Evolutionary conservation across 1,284 basidiomycete genomes (phyloP).

Genomic region (Pascua guehoae): DNA sequence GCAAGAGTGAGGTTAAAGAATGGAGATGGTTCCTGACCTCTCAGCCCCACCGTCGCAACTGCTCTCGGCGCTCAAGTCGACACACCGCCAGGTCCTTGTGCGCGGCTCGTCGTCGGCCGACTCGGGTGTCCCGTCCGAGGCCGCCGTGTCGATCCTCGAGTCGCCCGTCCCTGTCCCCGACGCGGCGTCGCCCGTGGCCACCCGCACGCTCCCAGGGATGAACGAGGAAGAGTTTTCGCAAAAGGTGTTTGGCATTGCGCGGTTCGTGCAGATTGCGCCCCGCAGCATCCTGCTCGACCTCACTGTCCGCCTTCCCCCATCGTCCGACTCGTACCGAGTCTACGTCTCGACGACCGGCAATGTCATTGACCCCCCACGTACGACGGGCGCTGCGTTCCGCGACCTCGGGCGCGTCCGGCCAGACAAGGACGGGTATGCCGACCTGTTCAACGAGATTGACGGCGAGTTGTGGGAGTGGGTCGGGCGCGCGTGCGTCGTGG

Average conservation of each 20-base stretch:
- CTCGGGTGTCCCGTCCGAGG: slow-evolving; percentile 26
- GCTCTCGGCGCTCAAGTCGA: slow-evolving; percentile 46
- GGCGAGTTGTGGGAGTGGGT: slow-evolving; percentile 50
- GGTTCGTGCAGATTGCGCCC: slow-evolving; percentile 49
- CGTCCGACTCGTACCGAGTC: slow-evolving; percentile 24
- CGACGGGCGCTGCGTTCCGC: slow-evolving; percentile 39
- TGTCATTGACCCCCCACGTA: slow-evolving; percentile 42
- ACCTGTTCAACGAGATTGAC: slow-evolving; percentile 48
- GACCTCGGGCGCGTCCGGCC: slow-evolving; percentile 38
- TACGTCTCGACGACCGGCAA: slow-evolving; percentile 48
- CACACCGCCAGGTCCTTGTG: slow-evolving; percentile 50
- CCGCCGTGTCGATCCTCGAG: slow-evolving; percentile 50
- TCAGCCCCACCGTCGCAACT: slow-evolving; percentile 47
- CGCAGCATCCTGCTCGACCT: slow-evolving; percentile 47
- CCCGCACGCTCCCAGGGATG: slow-evolving; percentile 31
- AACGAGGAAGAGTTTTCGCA: slow-evolving; percentile 44
- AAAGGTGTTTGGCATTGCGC: slow-evolving; percentile 50
- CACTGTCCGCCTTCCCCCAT: slow-evolving; percentile 44
- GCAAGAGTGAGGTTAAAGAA: slow-evolving; percentile 42
- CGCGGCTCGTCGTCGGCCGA: slow-evolving; percentile 40
- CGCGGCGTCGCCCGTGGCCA: slow-evolving; percentile 21
- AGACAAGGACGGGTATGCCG: slow-evolving; percentile 49
- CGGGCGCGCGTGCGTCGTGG: slow-evolving; percentile 48
- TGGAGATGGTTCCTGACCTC: neutral
- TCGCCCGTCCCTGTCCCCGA: slow-evolving; percentile 41